These are phyloP conservation scores for Lizanozyma gosingica DNA, from an alignment of 1,139 yeast genomes.

Conservation along the genomic window DNA sequence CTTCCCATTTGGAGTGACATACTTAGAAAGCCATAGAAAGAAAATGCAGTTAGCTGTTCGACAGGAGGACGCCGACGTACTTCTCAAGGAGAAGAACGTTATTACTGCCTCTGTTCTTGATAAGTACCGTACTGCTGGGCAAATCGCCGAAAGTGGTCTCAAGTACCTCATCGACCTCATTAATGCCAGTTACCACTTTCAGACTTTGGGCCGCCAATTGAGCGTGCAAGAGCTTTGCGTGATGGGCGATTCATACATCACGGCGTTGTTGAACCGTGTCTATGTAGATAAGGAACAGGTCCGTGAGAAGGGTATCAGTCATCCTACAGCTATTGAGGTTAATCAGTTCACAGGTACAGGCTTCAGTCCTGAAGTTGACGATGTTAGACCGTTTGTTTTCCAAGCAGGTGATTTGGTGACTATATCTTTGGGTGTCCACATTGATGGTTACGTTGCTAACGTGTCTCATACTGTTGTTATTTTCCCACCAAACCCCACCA, in stretches of 20 bases:
- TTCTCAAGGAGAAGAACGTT: constrained; percentile 66
- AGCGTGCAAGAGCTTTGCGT: constrained; percentile 73
- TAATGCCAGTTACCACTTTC: constrained; percentile 59
- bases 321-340: constrained; percentile 83
- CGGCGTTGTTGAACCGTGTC: constrained; percentile 42
- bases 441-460: constrained; percentile 90
- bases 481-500: constrained; percentile 44
- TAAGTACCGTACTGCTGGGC: constrained; percentile 86
- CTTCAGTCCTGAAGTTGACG: constrained; percentile 81
- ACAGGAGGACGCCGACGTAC: constrained; percentile 63
- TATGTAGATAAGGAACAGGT: constrained; percentile 42
- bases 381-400: constrained; percentile 42
- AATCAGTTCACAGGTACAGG: constrained; percentile 64
- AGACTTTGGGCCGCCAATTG: constrained; percentile 34
- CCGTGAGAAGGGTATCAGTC: constrained; percentile 79
- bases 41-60: constrained; percentile 58
- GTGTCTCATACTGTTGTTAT: constrained; percentile 82
- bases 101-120: constrained; percentile 55
- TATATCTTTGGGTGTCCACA: constrained; percentile 76
- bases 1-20: too few relatives aligned
- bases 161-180: constrained; percentile 58
- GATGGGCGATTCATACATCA: constrained; percentile 67
- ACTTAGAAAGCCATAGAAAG: not conserved
- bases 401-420: constrained; percentile 80
- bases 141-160: constrained; percentile 81